These are phyloP conservation scores for Jacaranda mimosifolia DNA, from an alignment of 257 asterid species.

Conservation along the genomic window DNA sequence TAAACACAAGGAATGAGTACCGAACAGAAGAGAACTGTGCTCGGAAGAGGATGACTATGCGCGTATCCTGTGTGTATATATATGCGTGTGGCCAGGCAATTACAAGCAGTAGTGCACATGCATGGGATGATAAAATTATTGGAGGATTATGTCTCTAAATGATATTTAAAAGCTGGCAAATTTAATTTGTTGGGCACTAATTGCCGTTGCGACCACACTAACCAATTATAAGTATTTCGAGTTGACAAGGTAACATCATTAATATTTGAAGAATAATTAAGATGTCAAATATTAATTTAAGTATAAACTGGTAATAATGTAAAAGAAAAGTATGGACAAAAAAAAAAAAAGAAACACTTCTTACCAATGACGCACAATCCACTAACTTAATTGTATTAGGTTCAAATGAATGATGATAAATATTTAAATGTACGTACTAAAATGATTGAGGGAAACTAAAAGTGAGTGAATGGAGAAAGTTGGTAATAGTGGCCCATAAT, in stretches of 20 bases:
- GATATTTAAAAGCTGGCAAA: neutral
- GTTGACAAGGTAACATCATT: slow-evolving; percentile 21
- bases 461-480: neutral
- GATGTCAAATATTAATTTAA: neutral
- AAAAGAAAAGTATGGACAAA: neutral
- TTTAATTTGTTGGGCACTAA: slow-evolving; percentile 34
- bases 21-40: too few relatives aligned
- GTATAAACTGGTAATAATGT: neutral
- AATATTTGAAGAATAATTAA: neutral
- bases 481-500: slow-evolving; percentile 39
- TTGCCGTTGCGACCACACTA: neutral
- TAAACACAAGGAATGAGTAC: too few relatives aligned
- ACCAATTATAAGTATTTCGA: slow-evolving; percentile 12
- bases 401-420: neutral
- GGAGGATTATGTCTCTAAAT: slow-evolving; percentile 15
- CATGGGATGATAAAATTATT: slow-evolving; percentile 31
- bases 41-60: neutral
- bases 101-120: slow-evolving; percentile 36
- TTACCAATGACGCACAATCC: too few relatives aligned
- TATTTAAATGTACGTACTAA: slow-evolving; percentile 17
- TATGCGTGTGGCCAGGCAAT: neutral
- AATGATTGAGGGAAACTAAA: slow-evolving; percentile 11
- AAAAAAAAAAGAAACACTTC: too few relatives aligned
- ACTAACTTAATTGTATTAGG: too few relatives aligned
- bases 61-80: neutral